Evolutionary conservation across 371 early-diverging fungal species (phyloP), one percentile per base, ranked within the genome.

Genomic region (Massospora cicadina): DNA sequence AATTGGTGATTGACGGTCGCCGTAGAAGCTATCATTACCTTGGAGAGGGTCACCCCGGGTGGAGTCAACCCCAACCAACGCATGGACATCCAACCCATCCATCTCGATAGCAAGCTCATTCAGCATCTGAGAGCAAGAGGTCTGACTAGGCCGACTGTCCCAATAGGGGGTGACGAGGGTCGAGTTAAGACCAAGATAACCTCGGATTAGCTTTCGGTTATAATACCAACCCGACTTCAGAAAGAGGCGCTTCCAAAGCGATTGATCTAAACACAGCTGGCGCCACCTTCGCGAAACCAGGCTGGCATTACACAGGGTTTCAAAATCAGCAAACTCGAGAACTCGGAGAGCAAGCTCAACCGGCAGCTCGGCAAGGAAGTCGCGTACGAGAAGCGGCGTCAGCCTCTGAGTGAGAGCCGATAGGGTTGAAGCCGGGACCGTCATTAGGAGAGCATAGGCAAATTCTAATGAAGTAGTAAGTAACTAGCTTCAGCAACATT

Each of bases 271-370:
- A 23, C 79, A 72, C 31, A 81, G 65, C 54, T 65, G 64, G 56
- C 73, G 67, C 91, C 91, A 91, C 30, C 72, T 68, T 54, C 79
- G 76, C 3, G 83, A 86, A 2, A 85, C 83, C 10, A 68, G 66
- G 2, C 77, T 67, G 25, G 79, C 72, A 1, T 68, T 67, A 25
- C 67, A 65, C 12, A 88, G 65, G 2, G 86, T 74, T 21, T 65
- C 53, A 26, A 74, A 68, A 64, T 80, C 81, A 21, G 83, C 63
- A 65, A 75, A 80, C 25, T 73, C 68, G 5, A 88, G 69, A 56
- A 91, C 79, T 55, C 81, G 81, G 13, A 84, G 69, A 65, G 80
- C 73, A 24, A 84, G 71, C 71, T 86, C 86, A 62, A 69, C 76
- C 2, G 87, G 86, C 26, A 87, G 65, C 75, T 78, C 79, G 25